These are phyloP conservation scores for Monosporascus ibericus DNA, from an alignment of 2,329 filamentous ascomycete genomes.

Conservation along the genomic window DNA sequence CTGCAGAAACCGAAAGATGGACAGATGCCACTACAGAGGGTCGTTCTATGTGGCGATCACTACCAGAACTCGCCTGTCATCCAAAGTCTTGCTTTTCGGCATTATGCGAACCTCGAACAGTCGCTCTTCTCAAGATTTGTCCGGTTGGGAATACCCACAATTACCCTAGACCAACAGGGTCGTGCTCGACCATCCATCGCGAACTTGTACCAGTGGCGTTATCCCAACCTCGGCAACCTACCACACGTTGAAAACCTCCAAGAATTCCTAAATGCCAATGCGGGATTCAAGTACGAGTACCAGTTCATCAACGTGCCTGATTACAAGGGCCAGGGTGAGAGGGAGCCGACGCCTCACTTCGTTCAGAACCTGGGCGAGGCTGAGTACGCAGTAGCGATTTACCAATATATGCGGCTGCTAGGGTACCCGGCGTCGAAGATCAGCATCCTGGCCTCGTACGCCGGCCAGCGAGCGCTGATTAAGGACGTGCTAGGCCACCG, in stretches of 20 bases:
- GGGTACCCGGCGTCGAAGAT: slow-evolving; percentile 83
- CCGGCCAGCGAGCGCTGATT: slow-evolving; percentile 83
- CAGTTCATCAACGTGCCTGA: slow-evolving; percentile 95
- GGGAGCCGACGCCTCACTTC: slow-evolving; percentile 87
- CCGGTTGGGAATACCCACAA: slow-evolving; percentile 83
- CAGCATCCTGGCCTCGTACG: slow-evolving; percentile 87
- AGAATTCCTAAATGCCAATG: slow-evolving; percentile 78
- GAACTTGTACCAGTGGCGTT: slow-evolving; percentile 89
- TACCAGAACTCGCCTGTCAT: slow-evolving; percentile 95
- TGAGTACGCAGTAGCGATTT: slow-evolving; percentile 92
- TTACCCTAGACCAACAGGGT: slow-evolving; percentile 88
- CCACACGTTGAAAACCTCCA: slow-evolving; percentile 61
- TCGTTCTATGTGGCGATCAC: slow-evolving; percentile 92
- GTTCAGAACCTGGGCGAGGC: slow-evolving; percentile 95
- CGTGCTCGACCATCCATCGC: slow-evolving; percentile 84
- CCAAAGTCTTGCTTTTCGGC: slow-evolving; percentile 87
- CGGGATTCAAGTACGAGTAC: slow-evolving; percentile 88
- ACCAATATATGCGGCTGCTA: slow-evolving; percentile 93
- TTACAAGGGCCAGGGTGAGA: slow-evolving; percentile 85
- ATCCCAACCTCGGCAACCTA: slow-evolving; percentile 72
- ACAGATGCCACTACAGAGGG: slow-evolving; percentile 71
- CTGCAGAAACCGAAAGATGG: slow-evolving; percentile 75
- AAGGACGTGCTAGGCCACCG: slow-evolving; percentile 79
- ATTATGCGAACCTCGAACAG: slow-evolving; percentile 94
- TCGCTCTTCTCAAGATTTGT: slow-evolving; percentile 89